Evolutionary conservation across 83 land plant genomes (phyloP), one percentile per base, ranked within the genome.

Genomic region (Isoetes engelmannii): DNA sequence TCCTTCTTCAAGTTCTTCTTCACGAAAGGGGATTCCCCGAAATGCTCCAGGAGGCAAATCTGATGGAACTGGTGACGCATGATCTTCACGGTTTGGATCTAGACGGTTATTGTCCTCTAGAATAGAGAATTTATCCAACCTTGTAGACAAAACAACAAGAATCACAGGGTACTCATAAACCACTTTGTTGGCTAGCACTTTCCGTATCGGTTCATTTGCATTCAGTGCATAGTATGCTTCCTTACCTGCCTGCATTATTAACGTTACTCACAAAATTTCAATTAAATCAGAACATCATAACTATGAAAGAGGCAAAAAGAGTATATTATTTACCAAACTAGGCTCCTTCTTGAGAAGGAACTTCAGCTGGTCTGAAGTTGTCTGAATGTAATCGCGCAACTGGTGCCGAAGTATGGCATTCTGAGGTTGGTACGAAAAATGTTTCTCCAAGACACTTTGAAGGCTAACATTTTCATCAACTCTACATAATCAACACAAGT

Each of bases 81-180:
- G 65, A 37, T 28, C n/a, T 13, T 46, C 44, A 4, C 46, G 57
- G 6, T 68, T 65, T 6, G 44, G 56, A 72, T 21, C 58, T 49
- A 57, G 8, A 46, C 7, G 43, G 51, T 71, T 69, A 17, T 37
- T 21, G 56, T 47, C 63, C 42, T 54, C 44, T 28, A 61, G 8
- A 5, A 89, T 75, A 65, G 79, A 79, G 68, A 89, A 86, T 54
- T 80, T 75, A 47, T 18, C 53, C 28, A 19, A 71, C 44, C 83
- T 70, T 9, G 88, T 75, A 43, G 79, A 87, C 9, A 87, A 65
- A 60, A 74, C 84, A 28, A 92, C 87, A 70, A 82, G 75, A 47
- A 92, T 84, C 3, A 82, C 82, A 19, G 98, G 94, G 72, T 82
- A 92, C 70, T 92, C 93, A 13, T 83, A 15, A 45, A 92, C 72